These are phyloP conservation scores for Vaccinium darrowii DNA, from an alignment of 148 eudicot species.

Conservation along the genomic window DNA sequence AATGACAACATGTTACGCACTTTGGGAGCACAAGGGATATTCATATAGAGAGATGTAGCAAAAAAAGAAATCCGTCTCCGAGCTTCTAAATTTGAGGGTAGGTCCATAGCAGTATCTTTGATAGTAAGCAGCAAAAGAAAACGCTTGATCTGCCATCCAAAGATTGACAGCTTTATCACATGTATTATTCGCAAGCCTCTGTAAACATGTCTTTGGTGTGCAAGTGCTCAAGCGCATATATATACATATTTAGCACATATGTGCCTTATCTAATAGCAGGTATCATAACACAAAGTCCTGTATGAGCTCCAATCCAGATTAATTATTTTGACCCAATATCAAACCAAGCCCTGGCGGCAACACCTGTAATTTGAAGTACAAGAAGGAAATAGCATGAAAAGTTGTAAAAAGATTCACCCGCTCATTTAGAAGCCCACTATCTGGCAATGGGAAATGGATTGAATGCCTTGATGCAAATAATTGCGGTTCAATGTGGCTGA, in stretches of 20 bases:
- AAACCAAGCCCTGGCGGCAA: not conserved
- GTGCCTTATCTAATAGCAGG: not conserved
- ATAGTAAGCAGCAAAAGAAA: conserved; percentile 82
- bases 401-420: conserved; percentile 44
- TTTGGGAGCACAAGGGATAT: conserved; percentile 94
- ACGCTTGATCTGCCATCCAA: conserved; percentile 65
- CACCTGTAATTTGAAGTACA: not conserved
- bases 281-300: not conserved
- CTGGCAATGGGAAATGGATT: conserved; percentile 75
- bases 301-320: conserved; percentile 5
- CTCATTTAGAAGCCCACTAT: conserved; percentile 50
- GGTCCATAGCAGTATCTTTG: conserved; percentile 80
- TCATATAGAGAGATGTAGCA: conserved; percentile 91
- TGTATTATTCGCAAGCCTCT: conserved; percentile 1
- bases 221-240: not conserved
- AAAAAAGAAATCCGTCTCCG: conserved; percentile 88
- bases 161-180: conserved; percentile 13
- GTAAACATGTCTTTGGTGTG: conserved; percentile 3
- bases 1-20: conserved; percentile 93
- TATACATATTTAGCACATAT: not conserved
- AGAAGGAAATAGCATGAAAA: conserved; percentile 5
- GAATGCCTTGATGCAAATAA: conserved; percentile 80
- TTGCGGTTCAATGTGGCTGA: conserved; percentile 44
- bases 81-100: conserved; percentile 88
- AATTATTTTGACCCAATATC: not conserved